Evolutionary conservation across 129 eudicot species (phyloP).

Genomic region (Logfia minima): DNA sequence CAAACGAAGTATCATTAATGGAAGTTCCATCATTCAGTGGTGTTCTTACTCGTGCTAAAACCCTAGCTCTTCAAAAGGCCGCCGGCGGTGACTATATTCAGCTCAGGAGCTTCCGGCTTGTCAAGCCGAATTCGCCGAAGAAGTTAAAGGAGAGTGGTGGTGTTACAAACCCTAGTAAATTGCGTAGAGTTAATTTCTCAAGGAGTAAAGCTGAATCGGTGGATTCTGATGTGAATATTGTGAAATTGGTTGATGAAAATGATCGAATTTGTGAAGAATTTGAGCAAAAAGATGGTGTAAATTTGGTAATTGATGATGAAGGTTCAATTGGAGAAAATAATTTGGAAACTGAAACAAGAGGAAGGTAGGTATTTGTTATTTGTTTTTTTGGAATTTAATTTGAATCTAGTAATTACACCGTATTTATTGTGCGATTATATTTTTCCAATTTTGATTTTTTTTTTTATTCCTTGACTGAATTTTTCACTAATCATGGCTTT

Average conservation of each 20-base stretch:
- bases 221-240: constrained; percentile 11
- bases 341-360: constrained; percentile 39
- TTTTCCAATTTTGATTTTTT: too few species aligned
- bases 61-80: constrained; percentile 57
- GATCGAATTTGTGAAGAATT: neutral
- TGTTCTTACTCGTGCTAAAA: constrained; percentile 70
- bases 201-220: constrained; percentile 2
- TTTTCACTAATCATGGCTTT: constrained; percentile 1
- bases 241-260: constrained; percentile 24
- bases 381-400: constrained; percentile 5
- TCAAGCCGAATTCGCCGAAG: constrained; percentile 37
- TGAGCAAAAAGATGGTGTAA: neutral
- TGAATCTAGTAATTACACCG: neutral
- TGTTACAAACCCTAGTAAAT: constrained; percentile 34
- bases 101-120: constrained; percentile 58
- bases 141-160: constrained; percentile 16
- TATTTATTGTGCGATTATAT: neutral
- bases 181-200: constrained; percentile 15
- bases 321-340: constrained; percentile 49
- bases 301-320: constrained; percentile 38
- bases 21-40: constrained; percentile 48
- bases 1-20: constrained; percentile 31
- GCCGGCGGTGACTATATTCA: constrained; percentile 48
- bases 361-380: constrained; percentile 28
- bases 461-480: neutral